Conservation (phyloP, 441 rosid genomes). For the Gossypium schwendimanii region DNA sequence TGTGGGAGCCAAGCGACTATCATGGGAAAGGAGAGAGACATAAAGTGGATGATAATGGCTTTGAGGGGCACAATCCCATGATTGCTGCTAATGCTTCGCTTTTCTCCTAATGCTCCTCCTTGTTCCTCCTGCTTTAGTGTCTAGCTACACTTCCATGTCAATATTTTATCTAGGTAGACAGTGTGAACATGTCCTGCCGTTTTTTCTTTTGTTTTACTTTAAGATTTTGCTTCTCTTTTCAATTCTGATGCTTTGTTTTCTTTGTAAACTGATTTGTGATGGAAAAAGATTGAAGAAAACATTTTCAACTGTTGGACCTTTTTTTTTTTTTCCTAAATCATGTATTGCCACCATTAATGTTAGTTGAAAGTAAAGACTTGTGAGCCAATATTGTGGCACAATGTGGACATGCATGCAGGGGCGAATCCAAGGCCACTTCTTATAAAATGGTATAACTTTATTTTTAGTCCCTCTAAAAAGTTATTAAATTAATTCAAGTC, state of each 20-base stretch:
- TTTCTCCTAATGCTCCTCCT: conserved; percentile 30
- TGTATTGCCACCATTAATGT: background rate
- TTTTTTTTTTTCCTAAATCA: no score
- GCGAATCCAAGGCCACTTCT: background rate
- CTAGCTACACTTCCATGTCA: background rate
- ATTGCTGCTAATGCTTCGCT: conserved; percentile 39
- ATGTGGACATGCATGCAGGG: background rate
- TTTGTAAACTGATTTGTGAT: background rate
- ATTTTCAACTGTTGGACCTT: background rate
- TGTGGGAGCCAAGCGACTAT: conserved; percentile 31
- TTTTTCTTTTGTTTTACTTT: background rate
- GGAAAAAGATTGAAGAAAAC: background rate
- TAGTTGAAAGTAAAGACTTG: background rate
- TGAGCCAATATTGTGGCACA: background rate
- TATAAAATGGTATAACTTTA: background rate
- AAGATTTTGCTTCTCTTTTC: background rate
- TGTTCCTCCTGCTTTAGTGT: background rate
- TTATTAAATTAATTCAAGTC: background rate
- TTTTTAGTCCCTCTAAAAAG: background rate
- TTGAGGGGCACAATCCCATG: conserved; percentile 38
- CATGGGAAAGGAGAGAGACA: conserved; percentile 16
- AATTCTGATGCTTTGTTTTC: background rate
- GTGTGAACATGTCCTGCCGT: background rate
- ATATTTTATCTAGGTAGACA: background rate
- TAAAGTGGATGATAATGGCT: conserved; percentile 19